These are phyloP conservation scores for Penicillium brasilianum DNA, from an alignment of 2,329 filamentous ascomycete genomes.

Conservation along the genomic window DNA sequence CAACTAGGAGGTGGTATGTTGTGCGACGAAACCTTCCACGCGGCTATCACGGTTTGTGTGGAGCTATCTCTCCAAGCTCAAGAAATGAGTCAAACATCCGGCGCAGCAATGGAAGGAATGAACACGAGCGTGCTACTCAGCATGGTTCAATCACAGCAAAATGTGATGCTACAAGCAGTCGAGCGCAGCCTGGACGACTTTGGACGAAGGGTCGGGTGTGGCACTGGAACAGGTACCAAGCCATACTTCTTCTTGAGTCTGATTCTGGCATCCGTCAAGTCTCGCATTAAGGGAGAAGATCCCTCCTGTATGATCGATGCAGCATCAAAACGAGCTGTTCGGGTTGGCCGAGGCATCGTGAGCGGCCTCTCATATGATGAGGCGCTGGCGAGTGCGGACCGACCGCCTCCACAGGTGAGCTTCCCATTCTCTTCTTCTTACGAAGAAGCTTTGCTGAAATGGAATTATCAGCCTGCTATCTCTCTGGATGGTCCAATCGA, in stretches of 20 bases:
- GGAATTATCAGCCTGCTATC: constrained; percentile 24
- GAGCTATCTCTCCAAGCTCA: constrained; percentile 39
- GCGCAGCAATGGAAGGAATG: constrained; percentile 24
- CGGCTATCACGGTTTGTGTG: constrained; percentile 40
- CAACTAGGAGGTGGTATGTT: constrained; percentile 43
- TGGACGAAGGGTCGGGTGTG: constrained; percentile 30
- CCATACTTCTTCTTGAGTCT: constrained; percentile 38
- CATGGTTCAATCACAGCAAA: constrained; percentile 39
- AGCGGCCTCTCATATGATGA: constrained; percentile 31
- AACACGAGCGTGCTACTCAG: constrained; percentile 35
- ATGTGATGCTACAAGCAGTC: constrained; percentile 37
- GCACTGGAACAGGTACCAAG: constrained; percentile 37
- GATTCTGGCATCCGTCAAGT: constrained; percentile 39
- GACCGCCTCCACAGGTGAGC: constrained; percentile 26
- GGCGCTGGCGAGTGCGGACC: constrained; percentile 23
- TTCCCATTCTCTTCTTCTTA: neutral
- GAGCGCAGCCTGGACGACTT: constrained; percentile 38
- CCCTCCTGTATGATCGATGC: constrained; percentile 32
- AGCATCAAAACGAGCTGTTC: constrained; percentile 29
- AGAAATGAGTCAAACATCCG: constrained; percentile 28
- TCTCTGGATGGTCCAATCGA: constrained; percentile 17
- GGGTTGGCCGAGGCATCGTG: constrained; percentile 32
- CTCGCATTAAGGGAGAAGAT: constrained; percentile 39
- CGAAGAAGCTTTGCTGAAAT: neutral
- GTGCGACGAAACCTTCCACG: constrained; percentile 41